A percentile compares a stretch with the other conserved stretches of the same genome.
Evolutionary conservation across 2,329 filamentous ascomycete genomes (phyloP).

Genomic region (Fusarium pseudograminearum): DNA sequence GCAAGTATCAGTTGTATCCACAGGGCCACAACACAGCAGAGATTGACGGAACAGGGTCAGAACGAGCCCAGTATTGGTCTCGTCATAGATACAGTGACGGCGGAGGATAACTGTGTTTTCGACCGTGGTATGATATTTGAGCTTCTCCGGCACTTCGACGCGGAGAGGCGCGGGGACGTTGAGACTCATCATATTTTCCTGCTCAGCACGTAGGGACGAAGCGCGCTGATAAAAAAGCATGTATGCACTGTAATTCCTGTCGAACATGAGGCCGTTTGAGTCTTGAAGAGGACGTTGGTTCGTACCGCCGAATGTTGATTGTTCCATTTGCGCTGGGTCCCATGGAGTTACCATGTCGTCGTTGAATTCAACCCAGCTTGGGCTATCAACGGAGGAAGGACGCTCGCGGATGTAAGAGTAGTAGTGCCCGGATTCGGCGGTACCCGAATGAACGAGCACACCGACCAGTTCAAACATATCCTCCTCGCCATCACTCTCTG

Average conservation of each 20-base stretch:
- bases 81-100: constrained; percentile 83
- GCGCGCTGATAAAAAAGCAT: constrained; percentile 97
- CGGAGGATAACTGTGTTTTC: constrained; percentile 81
- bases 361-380: constrained; percentile 91
- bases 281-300: constrained; percentile 66
- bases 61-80: constrained; percentile 76
- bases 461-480: constrained; percentile 96
- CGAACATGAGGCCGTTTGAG: constrained; percentile 61
- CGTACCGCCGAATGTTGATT: constrained; percentile 82
- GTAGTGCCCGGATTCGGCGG: constrained; percentile 94
- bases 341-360: constrained; percentile 85
- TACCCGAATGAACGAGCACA: constrained; percentile 91
- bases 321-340: constrained; percentile 78
- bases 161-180: constrained; percentile 53
- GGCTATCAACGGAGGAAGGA: constrained; percentile 62
- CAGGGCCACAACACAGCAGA: constrained; percentile 57
- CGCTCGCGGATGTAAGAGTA: constrained; percentile 94
- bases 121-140: constrained; percentile 71
- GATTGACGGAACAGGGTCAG: constrained; percentile 70
- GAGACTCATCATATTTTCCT: constrained; percentile 57
- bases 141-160: constrained; percentile 57
- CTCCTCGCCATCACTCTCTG: constrained; percentile 64
- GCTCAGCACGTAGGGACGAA: constrained; percentile 69
- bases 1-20: background rate
- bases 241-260: constrained; percentile 89